Percentiles rank a stretch among this genome's conserved stretches.
Conservation (phyloP, 2,329 filamentous ascomycete species). For the Graphilbum fragrans region DNA sequence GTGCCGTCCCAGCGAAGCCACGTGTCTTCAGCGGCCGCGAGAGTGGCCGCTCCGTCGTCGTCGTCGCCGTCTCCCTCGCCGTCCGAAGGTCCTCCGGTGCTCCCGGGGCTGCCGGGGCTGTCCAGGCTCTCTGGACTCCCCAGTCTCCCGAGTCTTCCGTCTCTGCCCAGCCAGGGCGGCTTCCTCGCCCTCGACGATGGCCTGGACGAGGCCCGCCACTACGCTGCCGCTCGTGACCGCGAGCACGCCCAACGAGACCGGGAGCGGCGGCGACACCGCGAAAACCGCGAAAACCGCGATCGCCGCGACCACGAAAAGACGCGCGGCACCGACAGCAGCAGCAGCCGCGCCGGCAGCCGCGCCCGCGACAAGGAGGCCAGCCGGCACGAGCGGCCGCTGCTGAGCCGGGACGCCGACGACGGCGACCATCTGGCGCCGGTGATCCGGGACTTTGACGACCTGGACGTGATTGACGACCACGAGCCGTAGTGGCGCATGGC, state of each 20-base stretch:
- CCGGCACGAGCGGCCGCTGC: conserved; percentile 9
- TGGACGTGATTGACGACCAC: conserved; percentile 20
- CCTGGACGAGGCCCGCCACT: conserved; percentile 14
- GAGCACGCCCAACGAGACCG: too few species aligned
- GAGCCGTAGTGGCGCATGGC: conserved; percentile 9
- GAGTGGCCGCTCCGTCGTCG: too few species aligned
- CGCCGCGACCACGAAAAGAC: not conserved
- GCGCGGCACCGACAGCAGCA: not conserved
- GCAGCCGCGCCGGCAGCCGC: not conserved
- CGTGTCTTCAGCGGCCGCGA: too few species aligned
- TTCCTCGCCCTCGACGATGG: conserved; percentile 15
- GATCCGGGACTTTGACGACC: conserved; percentile 24
- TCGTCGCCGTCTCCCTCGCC: too few species aligned
- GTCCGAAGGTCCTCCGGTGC: too few species aligned
- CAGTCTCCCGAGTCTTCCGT: conserved; percentile 4
- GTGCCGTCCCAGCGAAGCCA: not conserved
- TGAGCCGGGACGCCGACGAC: conserved; percentile 12
- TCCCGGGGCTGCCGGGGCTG: too few species aligned
- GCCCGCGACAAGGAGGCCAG: not conserved
- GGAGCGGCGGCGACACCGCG: conserved; percentile 8
- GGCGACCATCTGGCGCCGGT: conserved; percentile 14
- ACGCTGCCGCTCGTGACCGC: too few species aligned
- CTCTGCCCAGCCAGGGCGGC: conserved; percentile 6
- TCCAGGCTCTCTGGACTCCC: conserved; percentile 6
- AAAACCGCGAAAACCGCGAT: conserved; percentile 4